Evolutionary conservation across 2,329 filamentous ascomycete genomes (phyloP), one percentile per base, ranked within the genome.

Genomic region (Fusarium sp.): DNA sequence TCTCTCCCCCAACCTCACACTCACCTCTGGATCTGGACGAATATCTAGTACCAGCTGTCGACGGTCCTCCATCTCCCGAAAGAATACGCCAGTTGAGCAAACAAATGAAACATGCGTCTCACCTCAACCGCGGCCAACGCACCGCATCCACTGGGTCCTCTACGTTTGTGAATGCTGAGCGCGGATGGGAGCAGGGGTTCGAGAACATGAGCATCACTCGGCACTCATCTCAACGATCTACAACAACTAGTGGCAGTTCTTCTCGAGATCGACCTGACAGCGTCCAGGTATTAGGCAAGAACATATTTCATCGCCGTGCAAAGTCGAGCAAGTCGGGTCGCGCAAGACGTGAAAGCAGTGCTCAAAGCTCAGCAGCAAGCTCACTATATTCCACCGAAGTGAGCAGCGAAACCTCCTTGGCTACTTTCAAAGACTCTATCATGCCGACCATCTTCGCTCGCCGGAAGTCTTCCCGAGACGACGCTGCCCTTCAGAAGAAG

Each of bases 41-140:
- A 61, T 80, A 87, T 56, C 78, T 90, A 60, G 87, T 85, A 62
- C 87, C 88, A 50, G 84, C 88, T 65, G 79, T 90, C 59, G 87
- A 90, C 71, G 86, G 86, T 20, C 88, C 88, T 42, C 87, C 88
- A 1, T 90, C 88, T 34, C 87, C 88, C 28, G 85, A 88, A 72
- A 84, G 83, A 66, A 83, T 89, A 71, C 85, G 88, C 69, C 86
- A 86, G 61, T 81, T 89, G 55, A 88, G 82, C 76, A 85, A 86
- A 76, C 86, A 89, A 78, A 85, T 88, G 83, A 88, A 85, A 77
- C 82, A 83, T 74, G 82, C 83, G 25, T 86, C 87, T 25, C 80
- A 82, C 54, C 69, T 80, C 45, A 77, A 78, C 59, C 74, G 76
- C 25, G 71, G 74, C 34, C 78, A 80, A 50, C 77, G 75, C 46